phyloP scores from a whole-genome alignment of 495 filamentous ascomycete species.

The Penicillium turbatum region DNA sequence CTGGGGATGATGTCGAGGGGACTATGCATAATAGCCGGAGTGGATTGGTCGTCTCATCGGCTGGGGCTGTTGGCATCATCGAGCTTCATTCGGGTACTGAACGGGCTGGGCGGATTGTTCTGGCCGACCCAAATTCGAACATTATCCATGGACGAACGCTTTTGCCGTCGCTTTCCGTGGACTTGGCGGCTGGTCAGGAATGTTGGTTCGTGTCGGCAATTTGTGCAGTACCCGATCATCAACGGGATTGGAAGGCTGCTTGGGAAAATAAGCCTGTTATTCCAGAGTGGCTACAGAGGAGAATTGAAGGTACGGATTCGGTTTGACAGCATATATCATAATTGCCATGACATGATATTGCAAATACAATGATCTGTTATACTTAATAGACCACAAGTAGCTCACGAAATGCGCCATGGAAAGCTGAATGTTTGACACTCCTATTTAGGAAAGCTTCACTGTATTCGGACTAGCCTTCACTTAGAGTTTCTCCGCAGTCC shows the following conservation, averaged over 20 bases:
- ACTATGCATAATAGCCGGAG: conserved; percentile 45
- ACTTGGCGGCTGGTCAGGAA: conserved; percentile 32
- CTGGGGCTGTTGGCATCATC: conserved; percentile 65
- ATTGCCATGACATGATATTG: neutral
- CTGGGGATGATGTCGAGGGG: conserved; percentile 49
- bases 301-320: conserved; percentile 27
- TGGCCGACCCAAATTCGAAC: conserved; percentile 76
- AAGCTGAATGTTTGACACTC: neutral
- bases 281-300: conserved; percentile 50
- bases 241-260: conserved; percentile 25
- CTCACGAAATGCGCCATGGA: neutral
- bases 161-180: conserved; percentile 56
- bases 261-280: conserved; percentile 53
- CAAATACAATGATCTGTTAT: neutral
- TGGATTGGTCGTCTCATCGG: conserved; percentile 60
- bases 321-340: neutral
- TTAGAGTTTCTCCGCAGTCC: conserved; percentile 4
- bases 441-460: neutral
- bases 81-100: conserved; percentile 46
- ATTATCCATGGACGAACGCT: conserved; percentile 64
- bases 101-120: conserved; percentile 56
- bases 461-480: neutral
- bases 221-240: conserved; percentile 40
- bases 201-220: conserved; percentile 50
- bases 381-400: neutral